phyloP scores from a whole-genome alignment of 2,329 filamentous ascomycete species.

The Fusarium solani-melongenae region DNA sequence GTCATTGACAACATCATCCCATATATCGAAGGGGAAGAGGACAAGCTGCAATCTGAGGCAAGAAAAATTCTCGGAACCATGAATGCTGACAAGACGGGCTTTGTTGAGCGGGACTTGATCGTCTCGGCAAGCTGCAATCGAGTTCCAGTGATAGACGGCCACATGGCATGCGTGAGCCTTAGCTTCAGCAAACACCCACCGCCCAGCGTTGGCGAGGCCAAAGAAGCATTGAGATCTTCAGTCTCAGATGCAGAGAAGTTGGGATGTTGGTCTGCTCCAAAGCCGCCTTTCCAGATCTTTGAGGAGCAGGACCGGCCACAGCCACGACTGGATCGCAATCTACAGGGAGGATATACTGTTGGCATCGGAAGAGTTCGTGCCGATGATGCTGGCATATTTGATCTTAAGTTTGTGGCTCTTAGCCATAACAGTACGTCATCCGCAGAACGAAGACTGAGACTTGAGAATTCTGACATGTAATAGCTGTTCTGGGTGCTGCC shows the following conservation, averaged over 20 bases:
- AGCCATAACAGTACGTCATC: slow-evolving; percentile 77
- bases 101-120: slow-evolving; percentile 80
- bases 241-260: slow-evolving; percentile 83
- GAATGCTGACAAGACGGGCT: slow-evolving; percentile 76
- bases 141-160: slow-evolving; percentile 94
- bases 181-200: slow-evolving; percentile 79
- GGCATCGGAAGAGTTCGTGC: slow-evolving; percentile 88
- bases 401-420: slow-evolving; percentile 92
- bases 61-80: slow-evolving; percentile 90
- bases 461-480: neutral
- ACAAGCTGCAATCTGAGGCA: slow-evolving; percentile 94
- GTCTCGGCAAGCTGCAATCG: slow-evolving; percentile 92
- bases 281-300: slow-evolving; percentile 85
- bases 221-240: slow-evolving; percentile 82
- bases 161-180: slow-evolving; percentile 91
- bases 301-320: slow-evolving; percentile 84
- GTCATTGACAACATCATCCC: slow-evolving; percentile 96
- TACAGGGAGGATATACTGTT: slow-evolving; percentile 87
- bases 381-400: slow-evolving; percentile 89
- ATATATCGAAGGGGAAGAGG: slow-evolving; percentile 92
- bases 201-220: slow-evolving; percentile 80
- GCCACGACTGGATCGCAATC: slow-evolving; percentile 87
- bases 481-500: slow-evolving; percentile 90
- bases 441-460: neutral
- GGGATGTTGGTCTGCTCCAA: slow-evolving; percentile 87